Evolutionary conservation across 1,139 yeast species (phyloP).

Genomic region (Yamadazyma sp.): DNA sequence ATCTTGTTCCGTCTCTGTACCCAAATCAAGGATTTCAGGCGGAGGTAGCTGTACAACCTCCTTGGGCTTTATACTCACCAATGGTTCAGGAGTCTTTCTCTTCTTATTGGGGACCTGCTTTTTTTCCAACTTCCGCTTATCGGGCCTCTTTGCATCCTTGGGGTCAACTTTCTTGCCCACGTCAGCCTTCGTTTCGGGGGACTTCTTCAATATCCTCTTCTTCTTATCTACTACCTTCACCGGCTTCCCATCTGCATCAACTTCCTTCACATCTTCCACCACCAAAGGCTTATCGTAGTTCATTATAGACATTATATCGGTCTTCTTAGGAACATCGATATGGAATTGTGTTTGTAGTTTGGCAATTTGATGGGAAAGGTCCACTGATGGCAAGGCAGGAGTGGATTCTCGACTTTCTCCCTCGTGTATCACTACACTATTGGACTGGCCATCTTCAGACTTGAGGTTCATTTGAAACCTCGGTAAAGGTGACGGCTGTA

Average conservation of each 20-base stretch:
- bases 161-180: constrained; percentile 13
- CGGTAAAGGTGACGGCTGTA: constrained; percentile 13
- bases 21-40: constrained; percentile 15
- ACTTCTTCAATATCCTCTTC: constrained; percentile 11
- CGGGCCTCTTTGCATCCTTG: constrained; percentile 13
- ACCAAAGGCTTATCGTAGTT: constrained; percentile 31
- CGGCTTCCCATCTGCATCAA: background rate
- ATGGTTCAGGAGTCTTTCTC: constrained; percentile 18
- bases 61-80: constrained; percentile 9
- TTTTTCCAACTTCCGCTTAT: constrained; percentile 16
- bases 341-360: constrained; percentile 35
- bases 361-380: constrained; percentile 20
- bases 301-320: constrained; percentile 40
- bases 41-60: constrained; percentile 16
- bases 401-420: background rate
- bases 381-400: constrained; percentile 1
- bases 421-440: constrained; percentile 3
- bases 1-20: constrained; percentile 3
- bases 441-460: background rate
- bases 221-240: constrained; percentile 7
- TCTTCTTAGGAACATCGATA: constrained; percentile 20
- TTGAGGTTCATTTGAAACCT: constrained; percentile 2
- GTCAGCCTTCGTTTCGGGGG: constrained; percentile 12
- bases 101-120: constrained; percentile 15
- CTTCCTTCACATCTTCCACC: constrained; percentile 8